phyloP scores from a whole-genome alignment of 768 basidiomycete genomes.

The Amanita fuliginea region DNA sequence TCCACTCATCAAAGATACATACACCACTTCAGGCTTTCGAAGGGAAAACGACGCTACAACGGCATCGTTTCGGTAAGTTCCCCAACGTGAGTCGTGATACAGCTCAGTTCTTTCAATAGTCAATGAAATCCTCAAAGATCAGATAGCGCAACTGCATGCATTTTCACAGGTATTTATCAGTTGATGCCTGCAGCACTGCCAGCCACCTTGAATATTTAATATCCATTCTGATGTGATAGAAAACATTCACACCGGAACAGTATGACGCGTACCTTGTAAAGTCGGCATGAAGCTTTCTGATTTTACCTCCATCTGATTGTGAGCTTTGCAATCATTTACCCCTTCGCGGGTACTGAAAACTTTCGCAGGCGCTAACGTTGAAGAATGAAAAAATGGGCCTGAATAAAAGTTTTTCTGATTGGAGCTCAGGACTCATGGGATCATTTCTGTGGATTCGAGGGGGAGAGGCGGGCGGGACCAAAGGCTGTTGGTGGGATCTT shows the following conservation, averaged over 20 bases:
- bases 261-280: slow-evolving; percentile 40
- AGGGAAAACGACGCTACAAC: slow-evolving; percentile 69
- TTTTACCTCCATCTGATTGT: too few relatives aligned
- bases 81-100: neutral
- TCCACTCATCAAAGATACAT: neutral
- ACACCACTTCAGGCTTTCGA: slow-evolving; percentile 52
- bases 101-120: slow-evolving; percentile 29
- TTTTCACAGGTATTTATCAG: slow-evolving; percentile 67
- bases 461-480: too few relatives aligned
- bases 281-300: neutral
- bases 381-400: too few relatives aligned
- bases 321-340: too few relatives aligned
- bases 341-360: too few relatives aligned
- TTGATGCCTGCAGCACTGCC: too few relatives aligned
- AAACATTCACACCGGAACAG: slow-evolving; percentile 64
- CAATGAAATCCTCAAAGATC: slow-evolving; percentile 61
- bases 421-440: too few relatives aligned
- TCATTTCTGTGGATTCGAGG: too few relatives aligned
- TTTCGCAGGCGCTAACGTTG: too few relatives aligned
- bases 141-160: slow-evolving; percentile 77
- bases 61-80: slow-evolving; percentile 56
- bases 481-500: too few relatives aligned
- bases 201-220: too few relatives aligned
- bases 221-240: slow-evolving; percentile 28
- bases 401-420: too few relatives aligned